These are phyloP conservation scores for Picea engelmannii DNA, from an alignment of 83 land plant species.

Conservation along the genomic window DNA sequence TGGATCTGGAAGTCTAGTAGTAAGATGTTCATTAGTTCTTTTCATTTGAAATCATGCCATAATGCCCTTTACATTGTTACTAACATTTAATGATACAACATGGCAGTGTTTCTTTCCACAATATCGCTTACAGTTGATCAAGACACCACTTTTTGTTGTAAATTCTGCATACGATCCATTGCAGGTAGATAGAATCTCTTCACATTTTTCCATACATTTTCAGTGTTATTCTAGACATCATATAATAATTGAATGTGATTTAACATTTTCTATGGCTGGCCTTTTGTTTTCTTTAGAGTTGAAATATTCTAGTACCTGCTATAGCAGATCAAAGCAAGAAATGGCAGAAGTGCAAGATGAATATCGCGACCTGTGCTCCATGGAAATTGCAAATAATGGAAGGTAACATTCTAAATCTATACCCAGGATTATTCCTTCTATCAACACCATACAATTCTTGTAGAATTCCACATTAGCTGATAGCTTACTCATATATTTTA, in stretches of 20 bases:
- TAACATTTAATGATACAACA: not conserved
- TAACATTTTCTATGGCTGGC: too few relatives aligned
- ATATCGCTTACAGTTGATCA: conserved; percentile 25
- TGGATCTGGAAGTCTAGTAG: conserved; percentile 29
- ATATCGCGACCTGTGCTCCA: not conserved
- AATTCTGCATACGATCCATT: conserved; percentile 16
- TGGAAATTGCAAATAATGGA: conserved; percentile 19
- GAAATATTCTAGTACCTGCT: not conserved
- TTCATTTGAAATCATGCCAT: not conserved
- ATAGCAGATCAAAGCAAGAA: too few relatives aligned
- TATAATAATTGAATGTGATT: too few relatives aligned
- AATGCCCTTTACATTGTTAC: not conserved
- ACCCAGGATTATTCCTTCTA: too few relatives aligned
- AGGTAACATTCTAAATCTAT: conserved; percentile 18
- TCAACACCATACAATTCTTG: too few relatives aligned
- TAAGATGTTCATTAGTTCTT: not conserved
- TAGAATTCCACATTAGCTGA: too few relatives aligned
- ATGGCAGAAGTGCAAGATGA: too few relatives aligned
- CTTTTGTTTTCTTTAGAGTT: too few relatives aligned
- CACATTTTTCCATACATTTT: too few relatives aligned
- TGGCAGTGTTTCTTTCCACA: conserved; percentile 42
- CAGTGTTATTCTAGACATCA: too few relatives aligned
- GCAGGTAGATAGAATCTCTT: conserved; percentile 40
- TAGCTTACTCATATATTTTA: too few relatives aligned
- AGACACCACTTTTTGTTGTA: conserved; percentile 50